A percentile compares a stretch with the other conserved stretches of the same genome.
These are phyloP conservation scores for Pichia kluyveri DNA, from an alignment of 805 yeast species.

Conservation along the genomic window DNA sequence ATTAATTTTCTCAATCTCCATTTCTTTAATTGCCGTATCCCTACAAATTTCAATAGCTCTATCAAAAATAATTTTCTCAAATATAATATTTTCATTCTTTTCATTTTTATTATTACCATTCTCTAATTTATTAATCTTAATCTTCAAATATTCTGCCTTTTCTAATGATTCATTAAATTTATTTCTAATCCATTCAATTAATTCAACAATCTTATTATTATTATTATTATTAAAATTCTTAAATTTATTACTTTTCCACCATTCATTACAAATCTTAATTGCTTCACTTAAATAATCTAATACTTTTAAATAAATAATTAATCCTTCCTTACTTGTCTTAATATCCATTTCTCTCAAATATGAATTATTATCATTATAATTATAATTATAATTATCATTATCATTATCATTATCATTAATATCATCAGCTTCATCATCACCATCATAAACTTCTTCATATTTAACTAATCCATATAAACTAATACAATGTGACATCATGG, in stretches of 20 bases:
- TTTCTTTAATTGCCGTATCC: slow-evolving; percentile 80
- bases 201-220: slow-evolving; percentile 30
- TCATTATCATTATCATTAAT: slow-evolving; percentile 55
- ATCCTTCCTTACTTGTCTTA: slow-evolving; percentile 73
- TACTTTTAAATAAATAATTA: slow-evolving; percentile 75
- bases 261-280: slow-evolving; percentile 74
- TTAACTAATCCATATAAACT: slow-evolving; percentile 86
- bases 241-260: slow-evolving; percentile 64
- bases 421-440: slow-evolving; percentile 15
- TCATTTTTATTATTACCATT: slow-evolving; percentile 15
- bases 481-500: slow-evolving; percentile 87
- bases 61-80: slow-evolving; percentile 84
- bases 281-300: slow-evolving; percentile 76
- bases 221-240: slow-evolving; percentile 24
- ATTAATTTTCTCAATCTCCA: slow-evolving; percentile 32
- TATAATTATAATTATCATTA: slow-evolving; percentile 35
- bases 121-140: slow-evolving; percentile 43
- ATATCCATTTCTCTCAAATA: slow-evolving; percentile 28
- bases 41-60: slow-evolving; percentile 90
- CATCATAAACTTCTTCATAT: slow-evolving; percentile 74
- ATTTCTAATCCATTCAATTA: slow-evolving; percentile 84
- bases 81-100: slow-evolving; percentile 34
- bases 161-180: slow-evolving; percentile 83
- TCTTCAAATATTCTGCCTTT: slow-evolving; percentile 71
- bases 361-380: slow-evolving; percentile 12